Base-by-base conservation (phyloP, 768 basidiomycete genomes). In the Tricholoma matsutake region DNA sequence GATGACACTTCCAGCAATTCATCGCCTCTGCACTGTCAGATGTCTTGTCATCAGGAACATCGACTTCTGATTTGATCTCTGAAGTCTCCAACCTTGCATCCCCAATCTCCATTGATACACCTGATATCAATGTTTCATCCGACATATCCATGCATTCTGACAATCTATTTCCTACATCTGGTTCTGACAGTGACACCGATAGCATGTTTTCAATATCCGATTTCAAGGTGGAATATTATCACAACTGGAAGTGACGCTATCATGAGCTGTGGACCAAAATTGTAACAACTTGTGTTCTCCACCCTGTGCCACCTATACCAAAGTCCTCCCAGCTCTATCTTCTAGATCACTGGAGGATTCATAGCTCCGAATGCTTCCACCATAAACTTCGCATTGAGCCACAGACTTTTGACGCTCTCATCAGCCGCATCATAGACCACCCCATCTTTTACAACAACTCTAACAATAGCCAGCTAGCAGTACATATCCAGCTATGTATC, bases 391-490 rank as follows among this genome's bases (percentile, higher is more conserved):
- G 20, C 20, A 8, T 52, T 25, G 25, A 25, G 25, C 51, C 51
- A 52, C 6, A 2, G 14, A 45, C 41, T 2, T 65, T 67, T 22
- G 34, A 37, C 18, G 37, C 22, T 14, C 28, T 67, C 18, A 41
- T 54, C 9, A 51, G 47, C 2, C 34, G 58, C 2, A 67, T 67
- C 32, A 14, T 61, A 29, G 57, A 67, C 35, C 39, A 71, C 45
- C 59, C 43, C 14, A 53, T 69, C 16, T 72, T 70, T 52, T 18
- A 49, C 6, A 72, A 72, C 59, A 62, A 68, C 18, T 69, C 68
- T 9, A 56, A 64, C 28, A 64, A 61, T 51, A 20, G 35, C 6
- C 70, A 72, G 57, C 43, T 61, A 3, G 62, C 67, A 13, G 62
- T 70, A 6, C 41, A 61, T 13, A 51, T 54, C 2, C 71, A 72